Conservation (phyloP, 495 filamentous ascomycete species). For the Penicillium waksmanii region DNA sequence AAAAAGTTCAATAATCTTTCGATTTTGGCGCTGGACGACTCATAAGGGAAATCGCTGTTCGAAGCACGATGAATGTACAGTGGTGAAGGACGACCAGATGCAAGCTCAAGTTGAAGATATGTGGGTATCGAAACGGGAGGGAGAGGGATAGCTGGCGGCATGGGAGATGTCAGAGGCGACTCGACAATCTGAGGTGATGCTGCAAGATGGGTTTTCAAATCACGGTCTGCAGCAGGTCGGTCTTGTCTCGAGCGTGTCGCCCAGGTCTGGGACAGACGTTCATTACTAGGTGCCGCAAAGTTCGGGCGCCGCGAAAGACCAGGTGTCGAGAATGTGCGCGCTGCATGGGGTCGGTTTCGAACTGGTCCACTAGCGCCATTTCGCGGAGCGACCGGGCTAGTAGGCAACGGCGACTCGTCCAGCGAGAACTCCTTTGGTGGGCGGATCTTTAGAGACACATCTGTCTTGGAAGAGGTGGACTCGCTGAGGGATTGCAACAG, state of each 20-base stretch:
- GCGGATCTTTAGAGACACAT: constrained; percentile 27
- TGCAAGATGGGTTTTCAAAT: constrained; percentile 37
- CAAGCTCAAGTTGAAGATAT: constrained; percentile 85
- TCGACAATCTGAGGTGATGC: constrained; percentile 37
- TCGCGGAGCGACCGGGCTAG: constrained; percentile 22
- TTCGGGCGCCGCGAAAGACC: constrained; percentile 30
- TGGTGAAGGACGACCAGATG: constrained; percentile 78
- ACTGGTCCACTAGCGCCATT: constrained; percentile 13
- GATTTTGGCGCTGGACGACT: constrained; percentile 94
- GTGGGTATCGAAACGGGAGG: constrained; percentile 87
- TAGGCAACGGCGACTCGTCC: constrained; percentile 31
- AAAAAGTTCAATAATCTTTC: constrained; percentile 92
- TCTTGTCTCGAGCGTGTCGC: constrained; percentile 42
- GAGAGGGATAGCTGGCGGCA: constrained; percentile 72
- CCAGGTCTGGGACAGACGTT: constrained; percentile 46
- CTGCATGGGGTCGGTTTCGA: constrained; percentile 38
- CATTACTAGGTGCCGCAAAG: constrained; percentile 26
- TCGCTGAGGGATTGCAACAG: constrained; percentile 25
- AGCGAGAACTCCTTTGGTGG: constrained; percentile 28
- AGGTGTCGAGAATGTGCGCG: constrained; percentile 45
- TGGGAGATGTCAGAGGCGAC: constrained; percentile 61
- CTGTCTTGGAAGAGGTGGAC: constrained; percentile 10
- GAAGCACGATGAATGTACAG: constrained; percentile 81
- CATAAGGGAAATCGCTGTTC: constrained; percentile 81
- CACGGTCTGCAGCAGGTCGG: constrained; percentile 42